phyloP scores from a whole-genome alignment of 2,329 filamentous ascomycete species.

The Fusarium nisikadoi region DNA sequence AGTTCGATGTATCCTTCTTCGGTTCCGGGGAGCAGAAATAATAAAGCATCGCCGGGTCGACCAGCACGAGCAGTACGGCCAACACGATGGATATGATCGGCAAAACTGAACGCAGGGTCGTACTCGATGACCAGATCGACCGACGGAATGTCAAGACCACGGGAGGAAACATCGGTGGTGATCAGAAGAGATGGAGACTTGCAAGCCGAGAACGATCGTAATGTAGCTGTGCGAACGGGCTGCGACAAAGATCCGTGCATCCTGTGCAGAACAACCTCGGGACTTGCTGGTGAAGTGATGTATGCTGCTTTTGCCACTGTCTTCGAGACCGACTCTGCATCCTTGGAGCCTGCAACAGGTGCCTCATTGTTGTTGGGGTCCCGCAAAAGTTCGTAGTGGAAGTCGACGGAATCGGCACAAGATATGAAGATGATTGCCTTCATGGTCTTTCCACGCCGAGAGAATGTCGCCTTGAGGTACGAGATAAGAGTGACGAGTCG shows the following conservation, averaged over 20 bases:
- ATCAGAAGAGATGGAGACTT: constrained; percentile 83
- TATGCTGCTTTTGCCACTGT: constrained; percentile 77
- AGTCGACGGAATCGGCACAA: constrained; percentile 96
- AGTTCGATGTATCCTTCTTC: constrained; percentile 92
- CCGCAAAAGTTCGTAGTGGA: constrained; percentile 88
- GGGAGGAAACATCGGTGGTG: constrained; percentile 94
- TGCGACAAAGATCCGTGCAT: constrained; percentile 94
- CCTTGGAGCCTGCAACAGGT: constrained; percentile 45
- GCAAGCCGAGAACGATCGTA: constrained; percentile 80
- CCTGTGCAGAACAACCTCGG: constrained; percentile 78
- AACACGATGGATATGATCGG: constrained; percentile 94
- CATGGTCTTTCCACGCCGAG: constrained; percentile 89
- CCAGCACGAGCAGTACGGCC: constrained; percentile 95
- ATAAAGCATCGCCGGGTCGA: constrained; percentile 82
- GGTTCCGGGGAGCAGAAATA: constrained; percentile 90
- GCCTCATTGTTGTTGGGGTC: constrained; percentile 47
- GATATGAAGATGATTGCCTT: constrained; percentile 98
- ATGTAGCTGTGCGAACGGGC: constrained; percentile 84
- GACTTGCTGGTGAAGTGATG: constrained; percentile 80
- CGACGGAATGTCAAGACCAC: constrained; percentile 93
- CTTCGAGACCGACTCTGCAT: constrained; percentile 56
- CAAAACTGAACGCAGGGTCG: constrained; percentile 91
- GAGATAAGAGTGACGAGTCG: constrained; percentile 88
- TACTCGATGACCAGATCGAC: constrained; percentile 97
- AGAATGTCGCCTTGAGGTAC: constrained; percentile 86